Conservation (phyloP, 495 filamentous ascomycete species). For the Sphaerosporella brunnea region DNA sequence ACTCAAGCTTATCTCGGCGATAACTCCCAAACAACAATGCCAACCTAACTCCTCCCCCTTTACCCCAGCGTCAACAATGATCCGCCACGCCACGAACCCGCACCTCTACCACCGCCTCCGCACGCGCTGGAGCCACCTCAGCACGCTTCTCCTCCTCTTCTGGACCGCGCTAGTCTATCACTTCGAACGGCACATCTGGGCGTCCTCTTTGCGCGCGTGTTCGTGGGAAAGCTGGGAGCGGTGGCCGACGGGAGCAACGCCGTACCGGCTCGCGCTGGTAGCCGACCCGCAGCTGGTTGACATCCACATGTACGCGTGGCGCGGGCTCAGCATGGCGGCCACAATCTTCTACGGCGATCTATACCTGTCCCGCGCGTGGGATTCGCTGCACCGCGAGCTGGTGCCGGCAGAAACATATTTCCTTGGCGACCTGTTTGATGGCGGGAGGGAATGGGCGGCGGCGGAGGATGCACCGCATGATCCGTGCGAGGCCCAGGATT, state of each 20-base stretch:
- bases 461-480: conserved; percentile 3
- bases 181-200: conserved; percentile 5
- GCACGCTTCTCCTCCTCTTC: conserved; percentile 4
- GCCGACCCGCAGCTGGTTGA: conserved; percentile 97
- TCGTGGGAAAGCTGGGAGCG: conserved; percentile 9
- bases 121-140: neutral
- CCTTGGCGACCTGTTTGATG: conserved; percentile 89
- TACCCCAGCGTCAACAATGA: too few species aligned
- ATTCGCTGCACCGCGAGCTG: conserved; percentile 46
- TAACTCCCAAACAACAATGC: too few species aligned
- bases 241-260: conserved; percentile 50
- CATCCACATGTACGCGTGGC: conserved; percentile 85
- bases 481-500: conserved; percentile 33
- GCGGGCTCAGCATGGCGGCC: conserved; percentile 71
- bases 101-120: conserved; percentile 4
- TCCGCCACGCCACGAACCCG: neutral
- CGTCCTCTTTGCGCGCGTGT: conserved; percentile 4
- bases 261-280: conserved; percentile 73
- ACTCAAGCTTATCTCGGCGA: too few species aligned
- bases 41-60: too few species aligned
- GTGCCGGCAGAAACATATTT: conserved; percentile 73
- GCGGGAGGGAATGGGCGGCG: conserved; percentile 86
- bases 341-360: conserved; percentile 74
- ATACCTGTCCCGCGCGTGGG: conserved; percentile 68
- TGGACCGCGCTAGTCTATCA: conserved; percentile 6